These are phyloP conservation scores for Ascochyta pisi DNA, from an alignment of 2,329 filamentous ascomycete genomes.

Conservation along the genomic window DNA sequence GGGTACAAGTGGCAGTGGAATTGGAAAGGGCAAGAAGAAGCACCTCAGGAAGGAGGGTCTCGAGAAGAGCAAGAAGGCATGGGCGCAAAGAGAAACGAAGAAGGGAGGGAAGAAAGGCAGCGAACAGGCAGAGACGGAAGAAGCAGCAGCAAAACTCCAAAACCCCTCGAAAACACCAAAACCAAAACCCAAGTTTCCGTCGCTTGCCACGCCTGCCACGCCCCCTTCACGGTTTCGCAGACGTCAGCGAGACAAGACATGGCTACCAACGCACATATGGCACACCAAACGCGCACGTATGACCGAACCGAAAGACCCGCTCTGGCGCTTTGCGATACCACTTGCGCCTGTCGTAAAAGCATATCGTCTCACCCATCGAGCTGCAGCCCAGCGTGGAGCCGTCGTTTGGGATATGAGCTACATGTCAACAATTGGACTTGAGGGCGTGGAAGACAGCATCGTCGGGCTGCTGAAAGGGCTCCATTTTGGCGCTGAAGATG, in stretches of 20 bases:
- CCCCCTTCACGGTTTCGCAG: constrained; percentile 78
- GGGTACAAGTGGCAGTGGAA: constrained; percentile 66
- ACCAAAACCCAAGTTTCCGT: constrained; percentile 68
- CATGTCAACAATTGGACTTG: constrained; percentile 82
- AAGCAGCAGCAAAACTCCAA: constrained; percentile 7
- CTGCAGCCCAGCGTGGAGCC: constrained; percentile 75
- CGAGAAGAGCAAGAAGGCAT: constrained; percentile 70
- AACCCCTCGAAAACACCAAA: constrained; percentile 13
- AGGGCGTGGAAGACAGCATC: constrained; percentile 70
- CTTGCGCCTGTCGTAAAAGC: constrained; percentile 87
- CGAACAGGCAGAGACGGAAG: constrained; percentile 28
- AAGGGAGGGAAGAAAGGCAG: constrained; percentile 44
- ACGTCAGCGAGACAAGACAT: constrained; percentile 86
- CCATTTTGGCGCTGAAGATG: constrained; percentile 59
- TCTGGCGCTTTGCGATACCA: constrained; percentile 92
- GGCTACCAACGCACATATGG: constrained; percentile 93
- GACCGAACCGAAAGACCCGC: constrained; percentile 75
- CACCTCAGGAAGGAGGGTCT: constrained; percentile 77
- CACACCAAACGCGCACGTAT: constrained; percentile 92
- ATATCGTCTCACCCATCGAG: constrained; percentile 85
- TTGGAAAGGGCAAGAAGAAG: constrained; percentile 50
- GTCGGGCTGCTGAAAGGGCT: constrained; percentile 70
- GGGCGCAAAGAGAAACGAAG: constrained; percentile 61
- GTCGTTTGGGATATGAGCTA: constrained; percentile 96
- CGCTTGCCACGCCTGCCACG: constrained; percentile 68